Percentiles rank a stretch among this genome's conserved stretches.
phyloP scores from a whole-genome alignment of 768 basidiomycete genomes.

The Trametes cingulata region DNA sequence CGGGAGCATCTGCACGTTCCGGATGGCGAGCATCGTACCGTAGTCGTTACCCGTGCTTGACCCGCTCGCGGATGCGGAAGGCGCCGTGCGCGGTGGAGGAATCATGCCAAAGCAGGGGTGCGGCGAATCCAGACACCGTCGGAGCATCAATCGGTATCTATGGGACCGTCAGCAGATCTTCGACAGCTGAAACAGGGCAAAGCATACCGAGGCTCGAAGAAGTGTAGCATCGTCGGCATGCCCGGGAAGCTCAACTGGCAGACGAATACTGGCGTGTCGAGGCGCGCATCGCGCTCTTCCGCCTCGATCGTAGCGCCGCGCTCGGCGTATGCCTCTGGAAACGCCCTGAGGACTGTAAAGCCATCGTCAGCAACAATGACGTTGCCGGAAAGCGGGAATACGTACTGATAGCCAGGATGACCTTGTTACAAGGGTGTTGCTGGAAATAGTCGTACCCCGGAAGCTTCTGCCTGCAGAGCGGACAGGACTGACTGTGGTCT shows the following conservation, averaged over 20 bases:
- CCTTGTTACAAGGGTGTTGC: slow-evolving; percentile 74
- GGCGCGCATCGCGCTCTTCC: slow-evolving; percentile 75
- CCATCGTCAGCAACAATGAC: background rate
- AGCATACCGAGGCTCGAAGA: slow-evolving; percentile 82
- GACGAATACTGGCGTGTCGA: slow-evolving; percentile 91
- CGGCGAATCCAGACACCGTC: slow-evolving; percentile 82
- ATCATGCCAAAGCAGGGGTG: slow-evolving; percentile 92
- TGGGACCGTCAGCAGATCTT: background rate
- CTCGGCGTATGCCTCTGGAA: slow-evolving; percentile 64
- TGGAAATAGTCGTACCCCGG: slow-evolving; percentile 80
- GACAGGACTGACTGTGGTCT: slow-evolving; percentile 82
- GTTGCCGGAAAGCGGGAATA: slow-evolving; percentile 13
- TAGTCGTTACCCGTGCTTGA: slow-evolving; percentile 61
- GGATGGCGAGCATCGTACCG: slow-evolving; percentile 93
- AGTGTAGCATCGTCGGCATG: slow-evolving; percentile 85
- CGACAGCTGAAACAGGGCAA: background rate
- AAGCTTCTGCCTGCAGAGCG: slow-evolving; percentile 79
- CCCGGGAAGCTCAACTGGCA: slow-evolving; percentile 90
- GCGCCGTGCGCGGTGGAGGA: slow-evolving; percentile 57
- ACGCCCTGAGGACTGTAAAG: slow-evolving; percentile 61
- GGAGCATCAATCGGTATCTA: slow-evolving; percentile 93
- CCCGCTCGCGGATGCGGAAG: slow-evolving; percentile 39
- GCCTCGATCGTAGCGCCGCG: slow-evolving; percentile 64
- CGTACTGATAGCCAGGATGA: slow-evolving; percentile 67
- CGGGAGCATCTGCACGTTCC: slow-evolving; percentile 78